Evolutionary conservation across 768 basidiomycete genomes (phyloP), one percentile per base, ranked within the genome.

Genomic region (Naganishia onofrii): DNA sequence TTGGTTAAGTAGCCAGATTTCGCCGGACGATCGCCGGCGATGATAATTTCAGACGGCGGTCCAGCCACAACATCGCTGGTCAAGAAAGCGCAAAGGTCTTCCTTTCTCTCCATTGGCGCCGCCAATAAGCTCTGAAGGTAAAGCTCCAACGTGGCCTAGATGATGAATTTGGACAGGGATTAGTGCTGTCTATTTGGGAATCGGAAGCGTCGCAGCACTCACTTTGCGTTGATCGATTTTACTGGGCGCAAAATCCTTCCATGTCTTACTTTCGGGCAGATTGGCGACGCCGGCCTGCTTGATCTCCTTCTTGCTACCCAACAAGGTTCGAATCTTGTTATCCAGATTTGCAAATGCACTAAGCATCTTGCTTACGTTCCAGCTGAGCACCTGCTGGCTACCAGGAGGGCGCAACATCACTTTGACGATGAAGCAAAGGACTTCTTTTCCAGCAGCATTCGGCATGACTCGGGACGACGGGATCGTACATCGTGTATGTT

Each of bases 1-100:
- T 97, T 97, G 23, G 95, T 97, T 42, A 96, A 83, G 79, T 95
- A 95, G 19, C 94, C 95, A 80, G 95, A 92, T 81, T 95, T 96
- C 82, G 93, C 88, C 31, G 90, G 90, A 1, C 85, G 85, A 77
- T 90, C 64, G 52, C 89, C 83, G 87, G 86, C 23, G 90, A 65
- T 69, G 2, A 48, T 51, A 48, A 73, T 90, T 1, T 90, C 89
- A 71, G 88, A 87, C 78, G 86, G 87, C 54, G 88, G 83, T 72
- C 89, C 88, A 38, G 88, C 88, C 42, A 93, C 86, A 66, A 95
- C 85, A 77, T 95, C 94, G 7, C 91, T 90, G 32, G 90, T 93
- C 74, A 98, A 87, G 83, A 98, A 99, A 1, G 89, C 87, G 76
- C 94, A 90, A 38, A 97, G 84, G 77, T 95, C 92, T 77, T 90